Conservation (phyloP, 2,329 filamentous ascomycete genomes). For the Aspergillus nomiae region DNA sequence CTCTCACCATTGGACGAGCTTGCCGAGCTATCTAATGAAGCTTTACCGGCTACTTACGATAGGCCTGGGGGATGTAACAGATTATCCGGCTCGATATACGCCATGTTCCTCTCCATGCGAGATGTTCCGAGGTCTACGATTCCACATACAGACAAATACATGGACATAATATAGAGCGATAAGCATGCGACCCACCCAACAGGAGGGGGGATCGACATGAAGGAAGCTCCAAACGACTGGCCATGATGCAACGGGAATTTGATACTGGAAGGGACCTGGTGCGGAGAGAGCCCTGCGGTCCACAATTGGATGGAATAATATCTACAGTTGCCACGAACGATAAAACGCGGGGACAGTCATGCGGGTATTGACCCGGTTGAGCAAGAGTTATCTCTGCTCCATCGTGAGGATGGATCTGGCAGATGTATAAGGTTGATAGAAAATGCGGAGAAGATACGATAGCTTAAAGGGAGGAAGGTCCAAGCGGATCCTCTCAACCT, state of each 20-base stretch:
- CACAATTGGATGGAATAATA: background rate
- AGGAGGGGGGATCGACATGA: constrained; percentile 11
- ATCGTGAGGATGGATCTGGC: background rate
- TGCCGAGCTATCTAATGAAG: constrained; percentile 1
- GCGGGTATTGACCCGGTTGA: background rate
- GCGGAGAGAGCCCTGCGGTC: background rate
- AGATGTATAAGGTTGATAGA: background rate
- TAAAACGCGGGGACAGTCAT: background rate
- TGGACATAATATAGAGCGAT: background rate
- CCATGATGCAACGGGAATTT: background rate
- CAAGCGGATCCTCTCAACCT: background rate
- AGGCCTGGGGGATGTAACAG: background rate
- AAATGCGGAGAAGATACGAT: constrained; percentile 13
- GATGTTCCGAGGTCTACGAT: background rate
- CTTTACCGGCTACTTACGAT: constrained; percentile 4
- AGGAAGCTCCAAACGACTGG: constrained; percentile 25
- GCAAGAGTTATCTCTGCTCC: background rate
- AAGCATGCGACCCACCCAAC: background rate
- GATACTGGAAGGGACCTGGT: background rate
- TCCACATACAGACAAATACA: background rate
- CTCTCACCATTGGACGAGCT: constrained; percentile 4
- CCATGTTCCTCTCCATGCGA: background rate
- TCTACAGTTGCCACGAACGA: background rate
- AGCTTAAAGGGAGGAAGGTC: background rate
- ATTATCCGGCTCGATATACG: background rate